Conservation (phyloP, 768 basidiomycete genomes). For the Agrocybe praecox region DNA sequence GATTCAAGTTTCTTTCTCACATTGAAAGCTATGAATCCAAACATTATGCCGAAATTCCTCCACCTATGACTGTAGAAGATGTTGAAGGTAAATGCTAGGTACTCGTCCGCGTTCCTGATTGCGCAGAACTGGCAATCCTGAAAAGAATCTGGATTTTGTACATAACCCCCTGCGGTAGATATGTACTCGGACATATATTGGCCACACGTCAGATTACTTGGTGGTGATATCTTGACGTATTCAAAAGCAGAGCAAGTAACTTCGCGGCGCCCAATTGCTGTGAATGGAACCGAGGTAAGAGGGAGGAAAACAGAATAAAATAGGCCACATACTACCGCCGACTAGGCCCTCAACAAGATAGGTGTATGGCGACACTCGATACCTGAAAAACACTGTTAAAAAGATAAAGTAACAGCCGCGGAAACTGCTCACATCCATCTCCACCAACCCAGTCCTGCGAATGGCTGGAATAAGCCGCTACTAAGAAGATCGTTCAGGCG, state of each 20-base stretch:
- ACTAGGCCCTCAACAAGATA: conserved; percentile 54
- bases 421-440: conserved; percentile 27
- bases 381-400: conserved; percentile 16
- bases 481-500: conserved; percentile 24
- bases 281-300: background rate
- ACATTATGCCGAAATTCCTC: conserved; percentile 56
- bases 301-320: conserved; percentile 35
- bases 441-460: conserved; percentile 65
- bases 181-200: conserved; percentile 57
- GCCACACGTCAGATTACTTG: conserved; percentile 52
- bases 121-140: conserved; percentile 62
- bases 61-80: conserved; percentile 57
- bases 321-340: conserved; percentile 43
- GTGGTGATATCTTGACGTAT: conserved; percentile 53
- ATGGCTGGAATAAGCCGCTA: conserved; percentile 53
- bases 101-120: conserved; percentile 59
- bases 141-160: conserved; percentile 56
- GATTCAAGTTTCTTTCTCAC: conserved; percentile 31
- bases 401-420: background rate
- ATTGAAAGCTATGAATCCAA: conserved; percentile 51
- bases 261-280: conserved; percentile 42
- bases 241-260: conserved; percentile 56
- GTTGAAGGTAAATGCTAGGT: conserved; percentile 51
- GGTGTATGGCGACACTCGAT: conserved; percentile 50
- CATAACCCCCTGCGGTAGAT: conserved; percentile 51